phyloP scores from a whole-genome alignment of 2,329 filamentous ascomycete genomes.

The Leptographium wingfieldii region DNA sequence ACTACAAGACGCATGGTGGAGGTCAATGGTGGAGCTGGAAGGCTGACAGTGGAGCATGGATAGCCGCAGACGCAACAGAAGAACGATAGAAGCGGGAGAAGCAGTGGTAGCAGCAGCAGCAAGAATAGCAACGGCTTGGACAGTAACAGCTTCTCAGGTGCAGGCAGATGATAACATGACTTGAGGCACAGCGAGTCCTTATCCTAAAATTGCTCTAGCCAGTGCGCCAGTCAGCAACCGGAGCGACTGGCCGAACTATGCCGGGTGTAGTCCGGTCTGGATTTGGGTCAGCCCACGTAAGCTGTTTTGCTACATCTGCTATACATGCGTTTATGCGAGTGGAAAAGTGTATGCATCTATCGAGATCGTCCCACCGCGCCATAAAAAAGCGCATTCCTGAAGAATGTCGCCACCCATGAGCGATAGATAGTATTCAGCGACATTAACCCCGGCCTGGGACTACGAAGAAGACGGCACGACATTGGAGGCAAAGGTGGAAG shows the following conservation, averaged over 20 bases:
- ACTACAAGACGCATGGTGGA: constrained; percentile 57
- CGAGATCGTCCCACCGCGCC: no score
- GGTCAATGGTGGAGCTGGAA: not conserved
- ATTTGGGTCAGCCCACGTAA: not conserved
- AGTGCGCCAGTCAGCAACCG: not conserved
- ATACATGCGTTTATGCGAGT: not conserved
- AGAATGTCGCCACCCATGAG: no score
- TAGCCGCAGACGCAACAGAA: not conserved
- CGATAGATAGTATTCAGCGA: no score
- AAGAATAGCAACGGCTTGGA: not conserved
- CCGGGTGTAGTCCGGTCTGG: not conserved
- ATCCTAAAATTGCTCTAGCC: not conserved
- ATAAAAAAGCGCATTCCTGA: no score
- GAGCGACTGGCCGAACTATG: not conserved
- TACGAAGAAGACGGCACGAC: no score
- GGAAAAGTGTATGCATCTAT: no score
- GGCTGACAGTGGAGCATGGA: not conserved
- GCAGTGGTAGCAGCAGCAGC: not conserved
- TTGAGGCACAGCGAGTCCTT: no score
- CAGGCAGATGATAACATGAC: no score
- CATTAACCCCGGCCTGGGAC: no score
- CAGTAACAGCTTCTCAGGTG: not conserved
- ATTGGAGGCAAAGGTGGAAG: no score
- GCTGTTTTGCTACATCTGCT: not conserved
- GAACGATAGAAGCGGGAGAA: not conserved